Base-by-base conservation (phyloP, 805 yeast genomes). In the Kuraishia piskuri region DNA sequence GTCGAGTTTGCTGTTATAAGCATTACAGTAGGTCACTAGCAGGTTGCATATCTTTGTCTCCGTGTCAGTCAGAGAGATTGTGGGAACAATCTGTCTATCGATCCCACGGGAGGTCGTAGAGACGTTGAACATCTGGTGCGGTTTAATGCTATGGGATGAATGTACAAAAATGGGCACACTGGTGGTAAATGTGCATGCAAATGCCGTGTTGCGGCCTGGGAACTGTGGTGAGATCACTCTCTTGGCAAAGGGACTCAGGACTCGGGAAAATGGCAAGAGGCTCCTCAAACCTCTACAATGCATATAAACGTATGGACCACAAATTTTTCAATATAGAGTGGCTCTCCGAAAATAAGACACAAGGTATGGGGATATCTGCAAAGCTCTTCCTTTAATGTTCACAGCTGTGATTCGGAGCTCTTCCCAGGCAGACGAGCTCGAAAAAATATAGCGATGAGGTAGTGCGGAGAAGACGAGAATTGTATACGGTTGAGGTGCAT, bases 21-120 rank as follows among this genome's bases (percentile, higher is more conserved):
- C 57, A 48, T 61, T 57, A 61, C 75, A 72, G 59, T 70, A 79
- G 37, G 70, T 73, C 20, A 71, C 70, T 37, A 79, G 62, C 10
- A 78, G 57, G 40, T 62, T 57, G 37, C 71, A 61, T 57, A 79
- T 75, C 49, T 69, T 68, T 21, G 61, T 55, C 59, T 80, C 84
- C 0, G 74, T 69, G 2, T 69, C 72, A 50, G 66, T 73, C 50
- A 78, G 61, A 5, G 56, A 51, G 54, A 76, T 68, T 25, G 22
- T 31, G 12, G 51, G 51, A n/a, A 31, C 40, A 12, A 31, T 10
- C 17, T 31, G 40, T n/a, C 40, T 31, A 14, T 31, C 40, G 17
- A 25, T 10, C 31, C 40, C 40, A 10, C 17, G 9, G 14, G 40
- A 6, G 9, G 40, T n/a, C 14, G 17, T 31, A 8, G 40, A 8